Percentiles rank a stretch among this genome's conserved stretches.
Evolutionary conservation across 2,329 filamentous ascomycete genomes (phyloP).

Genomic region (Ceratocystis albifundus): DNA sequence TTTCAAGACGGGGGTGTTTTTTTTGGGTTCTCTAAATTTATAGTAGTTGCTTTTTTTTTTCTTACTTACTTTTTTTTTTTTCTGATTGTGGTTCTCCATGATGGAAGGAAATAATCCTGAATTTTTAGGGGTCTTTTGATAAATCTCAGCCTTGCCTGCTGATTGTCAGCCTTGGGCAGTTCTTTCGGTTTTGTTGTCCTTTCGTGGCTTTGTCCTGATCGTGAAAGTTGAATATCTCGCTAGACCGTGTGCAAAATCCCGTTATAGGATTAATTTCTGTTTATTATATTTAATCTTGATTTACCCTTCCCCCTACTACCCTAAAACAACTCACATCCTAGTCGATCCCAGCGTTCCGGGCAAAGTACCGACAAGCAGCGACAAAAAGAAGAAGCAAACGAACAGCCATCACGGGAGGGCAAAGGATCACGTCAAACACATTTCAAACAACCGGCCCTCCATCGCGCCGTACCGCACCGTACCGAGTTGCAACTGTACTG

Average conservation of each 20-base stretch:
- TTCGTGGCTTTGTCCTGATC: no score
- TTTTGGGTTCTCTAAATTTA: no score
- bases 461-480: conserved; percentile 1
- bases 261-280: neutral
- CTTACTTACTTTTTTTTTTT: no score
- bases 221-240: no score
- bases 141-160: neutral
- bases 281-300: conserved; percentile 10
- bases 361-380: conserved; percentile 1
- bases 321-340: neutral
- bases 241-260: neutral
- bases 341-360: neutral
- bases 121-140: neutral
- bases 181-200: neutral
- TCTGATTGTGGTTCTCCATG: neutral
- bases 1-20: no score
- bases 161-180: neutral
- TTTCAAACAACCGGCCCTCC: conserved; percentile 1
- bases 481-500: neutral
- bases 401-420: conserved; percentile 5
- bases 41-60: neutral
- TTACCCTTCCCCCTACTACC: neutral
- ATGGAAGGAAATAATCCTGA: neutral
- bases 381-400: neutral
- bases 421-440: conserved; percentile 11